These are phyloP conservation scores for Ambrosia trifida DNA, from an alignment of 129 eudicot genomes.

Conservation along the genomic window DNA sequence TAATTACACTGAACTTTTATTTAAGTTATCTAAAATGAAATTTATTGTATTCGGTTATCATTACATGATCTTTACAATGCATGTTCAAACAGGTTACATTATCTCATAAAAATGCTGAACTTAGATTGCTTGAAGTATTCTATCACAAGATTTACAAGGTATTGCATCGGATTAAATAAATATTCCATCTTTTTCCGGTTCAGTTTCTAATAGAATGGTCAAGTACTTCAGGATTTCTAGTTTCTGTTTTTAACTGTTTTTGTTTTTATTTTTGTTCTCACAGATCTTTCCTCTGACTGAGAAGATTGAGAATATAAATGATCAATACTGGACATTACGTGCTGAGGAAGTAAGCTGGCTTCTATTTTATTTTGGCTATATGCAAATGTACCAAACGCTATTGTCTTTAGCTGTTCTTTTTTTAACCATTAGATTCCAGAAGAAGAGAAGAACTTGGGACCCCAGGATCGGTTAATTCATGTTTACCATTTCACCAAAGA, in stretches of 20 bases:
- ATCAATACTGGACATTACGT: constrained; percentile 50
- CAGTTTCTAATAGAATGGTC: constrained; percentile 12
- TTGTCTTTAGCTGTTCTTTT: background rate
- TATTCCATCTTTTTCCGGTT: background rate
- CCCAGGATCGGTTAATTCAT: constrained; percentile 83
- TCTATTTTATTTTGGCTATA: background rate
- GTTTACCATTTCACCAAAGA: constrained; percentile 97
- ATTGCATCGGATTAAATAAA: constrained; percentile 6
- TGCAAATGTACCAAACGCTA: constrained; percentile 13
- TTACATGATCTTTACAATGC: background rate
- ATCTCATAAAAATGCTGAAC: constrained; percentile 85
- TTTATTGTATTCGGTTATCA: background rate
- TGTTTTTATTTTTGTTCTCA: constrained; percentile 15
- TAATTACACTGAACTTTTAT: background rate
- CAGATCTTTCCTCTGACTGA: constrained; percentile 82
- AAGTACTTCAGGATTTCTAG: background rate
- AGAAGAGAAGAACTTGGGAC: constrained; percentile 89
- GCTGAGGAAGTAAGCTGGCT: constrained; percentile 43
- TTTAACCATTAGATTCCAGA: constrained; percentile 70
- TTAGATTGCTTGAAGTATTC: constrained; percentile 96
- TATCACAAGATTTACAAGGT: constrained; percentile 99
- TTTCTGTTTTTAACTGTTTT: background rate
- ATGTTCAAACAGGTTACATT: constrained; percentile 63
- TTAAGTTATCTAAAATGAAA: background rate
- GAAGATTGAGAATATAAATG: constrained; percentile 50